Percentiles rank a stretch among this genome's conserved stretches.
Evolutionary conservation across 768 basidiomycete genomes (phyloP).

Genomic region (Amanita exitialis): DNA sequence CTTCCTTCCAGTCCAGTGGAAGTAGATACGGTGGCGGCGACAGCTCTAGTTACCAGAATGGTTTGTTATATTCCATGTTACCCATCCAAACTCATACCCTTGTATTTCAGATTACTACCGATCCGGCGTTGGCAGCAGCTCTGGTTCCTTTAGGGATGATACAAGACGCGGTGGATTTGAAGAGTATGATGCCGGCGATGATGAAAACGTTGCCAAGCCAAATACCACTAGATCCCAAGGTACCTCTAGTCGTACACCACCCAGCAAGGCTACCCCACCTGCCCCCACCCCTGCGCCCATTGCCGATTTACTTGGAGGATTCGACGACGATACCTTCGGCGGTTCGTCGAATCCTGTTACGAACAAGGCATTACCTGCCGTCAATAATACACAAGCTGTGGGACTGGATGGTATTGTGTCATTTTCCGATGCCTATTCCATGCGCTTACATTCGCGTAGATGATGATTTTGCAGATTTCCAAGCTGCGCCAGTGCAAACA

Average conservation of each 20-base stretch:
- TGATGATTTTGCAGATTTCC: constrained; percentile 85
- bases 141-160: constrained; percentile 49
- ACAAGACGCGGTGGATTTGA: constrained; percentile 55
- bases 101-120: constrained; percentile 15
- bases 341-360: constrained; percentile 19
- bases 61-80: constrained; percentile 11
- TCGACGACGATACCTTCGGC: constrained; percentile 57
- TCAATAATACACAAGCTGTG: constrained; percentile 20
- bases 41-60: constrained; percentile 20
- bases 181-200: constrained; percentile 95
- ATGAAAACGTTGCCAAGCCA: constrained; percentile 39
- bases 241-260: constrained; percentile 17
- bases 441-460: constrained; percentile 27
- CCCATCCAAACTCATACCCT: constrained; percentile 4
- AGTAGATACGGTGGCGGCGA: constrained; percentile 34
- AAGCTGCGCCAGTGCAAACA: constrained; percentile 49
- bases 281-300: constrained; percentile 33
- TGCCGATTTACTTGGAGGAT: constrained; percentile 70
- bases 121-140: constrained; percentile 21
- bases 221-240: constrained; percentile 20
- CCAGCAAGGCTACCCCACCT: constrained; percentile 28
- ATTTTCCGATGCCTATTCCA: neutral
- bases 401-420: constrained; percentile 31
- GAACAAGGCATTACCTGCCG: constrained; percentile 48
- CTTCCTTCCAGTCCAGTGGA: constrained; percentile 32